phyloP scores from a whole-genome alignment of 257 asterid species.

The Cordia subcordata region DNA sequence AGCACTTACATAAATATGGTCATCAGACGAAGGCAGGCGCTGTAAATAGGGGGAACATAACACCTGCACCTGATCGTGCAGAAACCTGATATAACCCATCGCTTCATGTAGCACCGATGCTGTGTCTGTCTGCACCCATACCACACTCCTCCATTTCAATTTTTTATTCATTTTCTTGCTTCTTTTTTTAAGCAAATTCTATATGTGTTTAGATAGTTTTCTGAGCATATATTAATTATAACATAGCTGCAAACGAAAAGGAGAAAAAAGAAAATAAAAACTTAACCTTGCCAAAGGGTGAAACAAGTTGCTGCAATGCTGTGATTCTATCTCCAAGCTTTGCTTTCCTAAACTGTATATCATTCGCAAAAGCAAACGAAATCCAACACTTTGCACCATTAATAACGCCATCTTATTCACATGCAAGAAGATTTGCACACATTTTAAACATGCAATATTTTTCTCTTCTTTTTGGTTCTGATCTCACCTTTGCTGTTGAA shows the following conservation, averaged over 20 bases:
- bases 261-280: background rate
- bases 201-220: no score
- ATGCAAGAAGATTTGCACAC: no score
- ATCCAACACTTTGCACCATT: background rate
- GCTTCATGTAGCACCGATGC: constrained; percentile 95
- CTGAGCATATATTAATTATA: no score
- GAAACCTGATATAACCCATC: constrained; percentile 70
- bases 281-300: constrained; percentile 94
- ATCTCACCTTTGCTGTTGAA: constrained; percentile 51
- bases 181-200: no score
- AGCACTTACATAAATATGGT: constrained; percentile 26
- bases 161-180: background rate
- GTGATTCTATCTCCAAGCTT: constrained; percentile 86
- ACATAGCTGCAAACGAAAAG: background rate
- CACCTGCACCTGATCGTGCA: constrained; percentile 88
- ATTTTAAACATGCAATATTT: background rate
- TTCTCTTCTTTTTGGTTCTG: no score
- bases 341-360: constrained; percentile 57
- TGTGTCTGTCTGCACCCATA: constrained; percentile 71
- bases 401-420: background rate
- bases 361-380: background rate
- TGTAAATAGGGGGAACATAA: constrained; percentile 82
- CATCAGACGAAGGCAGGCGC: constrained; percentile 27
- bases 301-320: constrained; percentile 89
- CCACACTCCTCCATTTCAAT: background rate